Conservation (phyloP, 345 rosid genomes). For the Clarkia xantiana region DNA sequence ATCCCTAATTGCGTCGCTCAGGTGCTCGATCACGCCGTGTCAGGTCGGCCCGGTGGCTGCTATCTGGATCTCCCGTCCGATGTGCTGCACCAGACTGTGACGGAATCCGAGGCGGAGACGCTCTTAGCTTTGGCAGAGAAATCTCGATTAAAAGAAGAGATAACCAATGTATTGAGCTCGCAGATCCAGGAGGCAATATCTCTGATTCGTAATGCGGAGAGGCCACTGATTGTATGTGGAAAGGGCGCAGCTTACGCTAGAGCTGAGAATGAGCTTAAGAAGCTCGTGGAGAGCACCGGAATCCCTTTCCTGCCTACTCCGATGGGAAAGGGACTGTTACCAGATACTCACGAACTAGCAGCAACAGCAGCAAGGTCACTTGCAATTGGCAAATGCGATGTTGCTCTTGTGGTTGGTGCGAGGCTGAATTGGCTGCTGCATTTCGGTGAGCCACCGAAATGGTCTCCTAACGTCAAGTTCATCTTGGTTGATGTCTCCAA, state of each 20-base stretch:
- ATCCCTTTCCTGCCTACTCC: conserved; percentile 93
- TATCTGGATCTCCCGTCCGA: conserved; percentile 82
- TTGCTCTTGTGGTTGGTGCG: conserved; percentile 82
- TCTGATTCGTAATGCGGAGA: conserved; percentile 53
- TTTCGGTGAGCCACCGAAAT: conserved; percentile 87
- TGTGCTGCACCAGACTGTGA: conserved; percentile 61
- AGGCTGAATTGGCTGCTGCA: conserved; percentile 94
- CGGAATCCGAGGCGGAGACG: conserved; percentile 51
- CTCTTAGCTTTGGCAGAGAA: conserved; percentile 26
- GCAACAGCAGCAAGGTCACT: conserved; percentile 93
- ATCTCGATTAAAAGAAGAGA: conserved; percentile 7
- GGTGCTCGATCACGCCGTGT: conserved; percentile 50
- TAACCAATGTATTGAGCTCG: conserved; percentile 11
- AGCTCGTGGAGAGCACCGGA: conserved; percentile 57
- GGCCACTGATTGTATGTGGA: conserved; percentile 87
- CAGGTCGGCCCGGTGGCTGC: conserved; percentile 87
- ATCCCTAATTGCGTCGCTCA: conserved; percentile 60
- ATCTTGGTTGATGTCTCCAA: conserved; percentile 56
- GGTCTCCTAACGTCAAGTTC: conserved; percentile 83
- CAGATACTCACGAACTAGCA: conserved; percentile 73
- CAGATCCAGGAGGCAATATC: conserved; percentile 53
- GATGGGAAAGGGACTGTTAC: conserved; percentile 95
- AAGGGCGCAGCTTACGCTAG: conserved; percentile 86
- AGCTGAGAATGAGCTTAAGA: conserved; percentile 64
- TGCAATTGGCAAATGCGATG: conserved; percentile 88